A percentile compares a stretch with the other conserved stretches of the same genome.
Conservation (phyloP, 805 yeast species). For the Metschnikowia vanudenii region DNA sequence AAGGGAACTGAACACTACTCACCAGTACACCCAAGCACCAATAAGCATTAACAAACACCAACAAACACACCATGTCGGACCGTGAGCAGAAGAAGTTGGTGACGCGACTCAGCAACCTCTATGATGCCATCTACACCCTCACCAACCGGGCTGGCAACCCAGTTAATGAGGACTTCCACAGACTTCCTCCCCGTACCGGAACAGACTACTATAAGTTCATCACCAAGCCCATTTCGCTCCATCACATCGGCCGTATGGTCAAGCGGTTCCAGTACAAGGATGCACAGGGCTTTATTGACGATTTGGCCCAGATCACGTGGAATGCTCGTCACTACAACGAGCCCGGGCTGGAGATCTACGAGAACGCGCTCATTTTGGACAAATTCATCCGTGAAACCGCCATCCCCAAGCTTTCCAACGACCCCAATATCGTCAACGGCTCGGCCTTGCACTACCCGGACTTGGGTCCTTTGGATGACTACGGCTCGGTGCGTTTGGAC, state of each 20-base stretch:
- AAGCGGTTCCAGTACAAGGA: conserved; percentile 52
- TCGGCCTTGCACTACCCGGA: conserved; percentile 52
- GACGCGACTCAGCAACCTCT: conserved; percentile 30
- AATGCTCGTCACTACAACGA: conserved; percentile 85
- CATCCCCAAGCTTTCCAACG: conserved; percentile 49
- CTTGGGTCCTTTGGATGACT: conserved; percentile 57
- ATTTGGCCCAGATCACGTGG: conserved; percentile 83
- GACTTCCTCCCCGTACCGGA: conserved; percentile 68
- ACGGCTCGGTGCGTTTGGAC: conserved; percentile 11
- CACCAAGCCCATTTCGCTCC: conserved; percentile 76
- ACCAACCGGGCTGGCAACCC: conserved; percentile 43
- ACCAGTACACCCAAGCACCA: not conserved
- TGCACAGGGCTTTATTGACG: conserved; percentile 70
- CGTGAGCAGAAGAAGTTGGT: conserved; percentile 39
- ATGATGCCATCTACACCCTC: conserved; percentile 41
- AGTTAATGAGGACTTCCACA: conserved; percentile 59
- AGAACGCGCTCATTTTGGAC: conserved; percentile 63
- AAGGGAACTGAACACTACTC: not conserved
- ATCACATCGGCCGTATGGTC: conserved; percentile 61
- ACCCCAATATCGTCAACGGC: conserved; percentile 36
- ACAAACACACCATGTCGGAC: conserved; percentile 29
- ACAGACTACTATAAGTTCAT: conserved; percentile 81
- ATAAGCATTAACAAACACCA: not conserved
- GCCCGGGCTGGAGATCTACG: conserved; percentile 62
- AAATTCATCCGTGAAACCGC: conserved; percentile 45